Evolutionary conservation across 179 eudicot genomes (phyloP).

Genomic region (Silene noctiflora): DNA sequence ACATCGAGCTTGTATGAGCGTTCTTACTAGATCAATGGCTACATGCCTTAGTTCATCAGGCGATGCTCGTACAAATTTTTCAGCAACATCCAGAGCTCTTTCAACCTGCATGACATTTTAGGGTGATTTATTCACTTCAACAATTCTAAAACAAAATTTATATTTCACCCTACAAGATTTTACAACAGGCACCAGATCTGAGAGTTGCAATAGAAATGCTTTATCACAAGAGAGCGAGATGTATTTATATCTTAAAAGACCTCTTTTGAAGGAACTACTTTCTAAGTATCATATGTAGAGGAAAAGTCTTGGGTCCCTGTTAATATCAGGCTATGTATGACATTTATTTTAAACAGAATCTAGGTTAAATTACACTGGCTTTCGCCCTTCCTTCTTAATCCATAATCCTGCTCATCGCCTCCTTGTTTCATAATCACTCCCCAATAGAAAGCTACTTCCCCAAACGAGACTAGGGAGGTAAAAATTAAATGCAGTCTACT

Average conservation of each 20-base stretch:
- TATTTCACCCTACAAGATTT: background rate
- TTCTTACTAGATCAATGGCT: conserved; percentile 70
- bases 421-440: background rate
- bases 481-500: background rate
- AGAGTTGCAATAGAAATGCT: background rate
- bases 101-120: conserved; percentile 54
- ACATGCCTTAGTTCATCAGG: conserved; percentile 74
- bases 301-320: background rate
- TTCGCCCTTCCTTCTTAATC: background rate
- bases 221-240: background rate
- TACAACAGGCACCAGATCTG: background rate
- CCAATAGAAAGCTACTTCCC: background rate
- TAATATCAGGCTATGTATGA: background rate
- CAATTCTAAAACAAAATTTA: background rate
- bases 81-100: conserved; percentile 85
- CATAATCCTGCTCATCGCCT: background rate
- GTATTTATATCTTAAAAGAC: background rate
- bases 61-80: conserved; percentile 85
- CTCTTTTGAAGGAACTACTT: no score
- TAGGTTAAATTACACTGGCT: background rate
- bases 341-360: background rate
- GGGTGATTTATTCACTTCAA: background rate
- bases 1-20: conserved; percentile 79
- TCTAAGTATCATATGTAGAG: background rate
- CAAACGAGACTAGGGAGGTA: background rate